Percentiles rank a stretch among this genome's conserved stretches.
phyloP scores from a whole-genome alignment of 2,329 filamentous ascomycete species.

The Myotisia sp. region DNA sequence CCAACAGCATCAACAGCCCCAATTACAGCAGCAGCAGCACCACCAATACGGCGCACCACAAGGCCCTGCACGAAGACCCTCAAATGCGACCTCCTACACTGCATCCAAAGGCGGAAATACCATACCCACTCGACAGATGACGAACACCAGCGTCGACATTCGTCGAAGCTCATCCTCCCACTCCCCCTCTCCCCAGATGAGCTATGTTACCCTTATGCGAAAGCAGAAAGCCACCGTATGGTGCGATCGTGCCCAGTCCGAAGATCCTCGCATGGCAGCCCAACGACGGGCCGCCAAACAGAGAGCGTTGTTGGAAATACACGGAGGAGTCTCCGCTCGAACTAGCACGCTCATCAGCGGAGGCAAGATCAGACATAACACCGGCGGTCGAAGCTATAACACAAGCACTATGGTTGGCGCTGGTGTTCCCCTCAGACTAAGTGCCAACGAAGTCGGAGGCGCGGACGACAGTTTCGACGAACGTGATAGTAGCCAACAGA shows the following conservation, averaged over 20 bases:
- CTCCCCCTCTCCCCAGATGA: conserved; percentile 51
- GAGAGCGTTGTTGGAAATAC: conserved; percentile 70
- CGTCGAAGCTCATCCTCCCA: conserved; percentile 70
- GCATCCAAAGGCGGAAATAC: conserved; percentile 23
- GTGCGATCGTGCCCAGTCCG: conserved; percentile 87
- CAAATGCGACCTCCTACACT: conserved; percentile 29
- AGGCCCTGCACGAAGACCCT: conserved; percentile 23
- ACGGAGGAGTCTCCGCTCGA: conserved; percentile 44
- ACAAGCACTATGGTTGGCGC: conserved; percentile 61
- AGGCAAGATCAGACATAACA: conserved; percentile 79
- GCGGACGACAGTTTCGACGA: conserved; percentile 70
- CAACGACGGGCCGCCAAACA: conserved; percentile 79
- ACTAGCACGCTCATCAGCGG: conserved; percentile 49
- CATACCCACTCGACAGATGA: conserved; percentile 16
- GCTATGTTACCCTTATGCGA: conserved; percentile 89
- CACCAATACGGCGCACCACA: conserved; percentile 3
- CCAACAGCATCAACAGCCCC: conserved; percentile 5
- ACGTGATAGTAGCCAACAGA: conserved; percentile 24
- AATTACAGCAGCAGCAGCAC: conserved; percentile 1
- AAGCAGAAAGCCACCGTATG: conserved; percentile 97
- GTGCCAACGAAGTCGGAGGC: conserved; percentile 88
- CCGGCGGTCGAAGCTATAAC: conserved; percentile 66
- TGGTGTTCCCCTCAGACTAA: conserved; percentile 79
- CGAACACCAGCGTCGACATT: conserved; percentile 21
- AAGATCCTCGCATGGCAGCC: conserved; percentile 71